Evolutionary conservation across 31 red algal genomes (phyloP).

Genomic region (Bonnemaisonia californica): DNA sequence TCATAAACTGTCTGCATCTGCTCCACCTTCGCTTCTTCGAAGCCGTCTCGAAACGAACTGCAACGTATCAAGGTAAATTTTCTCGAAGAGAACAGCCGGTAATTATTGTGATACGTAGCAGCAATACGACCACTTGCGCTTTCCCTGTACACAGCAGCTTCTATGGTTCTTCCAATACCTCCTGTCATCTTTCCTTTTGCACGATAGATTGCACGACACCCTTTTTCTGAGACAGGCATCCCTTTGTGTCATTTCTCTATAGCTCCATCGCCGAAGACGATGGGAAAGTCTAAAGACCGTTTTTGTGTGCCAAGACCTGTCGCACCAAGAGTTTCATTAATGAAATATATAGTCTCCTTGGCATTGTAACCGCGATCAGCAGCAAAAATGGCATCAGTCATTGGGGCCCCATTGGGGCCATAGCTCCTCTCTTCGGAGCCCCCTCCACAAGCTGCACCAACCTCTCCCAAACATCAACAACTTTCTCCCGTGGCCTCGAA

Average conservation of each 20-base stretch:
- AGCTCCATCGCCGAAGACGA: slow-evolving; percentile 12
- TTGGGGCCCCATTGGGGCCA: slow-evolving; percentile 3
- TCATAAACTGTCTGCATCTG: neutral
- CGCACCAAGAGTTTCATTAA: slow-evolving; percentile 14
- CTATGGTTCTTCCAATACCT: neutral
- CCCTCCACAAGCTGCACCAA: slow-evolving; percentile 2
- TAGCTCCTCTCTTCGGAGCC: neutral
- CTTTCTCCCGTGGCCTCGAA: neutral
- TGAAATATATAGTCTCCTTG: slow-evolving; percentile 14
- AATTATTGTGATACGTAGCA: slow-evolving; percentile 17
- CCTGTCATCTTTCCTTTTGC: neutral
- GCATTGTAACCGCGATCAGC: slow-evolving; percentile 27
- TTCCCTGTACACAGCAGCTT: slow-evolving; percentile 31
- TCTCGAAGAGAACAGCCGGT: neutral
- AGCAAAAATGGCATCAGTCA: slow-evolving; percentile 22
- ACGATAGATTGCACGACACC: slow-evolving; percentile 18
- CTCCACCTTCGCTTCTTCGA: neutral
- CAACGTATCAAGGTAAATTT: slow-evolving; percentile 12
- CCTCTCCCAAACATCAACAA: slow-evolving; percentile 4
- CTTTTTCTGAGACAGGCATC: slow-evolving; percentile 3
- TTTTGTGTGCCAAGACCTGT: slow-evolving; percentile 20
- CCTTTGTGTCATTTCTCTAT: slow-evolving; percentile 25
- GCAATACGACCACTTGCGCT: slow-evolving; percentile 2
- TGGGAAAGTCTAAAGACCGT: slow-evolving; percentile 16
- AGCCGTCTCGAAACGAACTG: neutral